A percentile compares a stretch with the other conserved stretches of the same genome.
Conservation (phyloP, 2,329 filamentous ascomycete genomes). For the Aspergillus hiratsukae region DNA sequence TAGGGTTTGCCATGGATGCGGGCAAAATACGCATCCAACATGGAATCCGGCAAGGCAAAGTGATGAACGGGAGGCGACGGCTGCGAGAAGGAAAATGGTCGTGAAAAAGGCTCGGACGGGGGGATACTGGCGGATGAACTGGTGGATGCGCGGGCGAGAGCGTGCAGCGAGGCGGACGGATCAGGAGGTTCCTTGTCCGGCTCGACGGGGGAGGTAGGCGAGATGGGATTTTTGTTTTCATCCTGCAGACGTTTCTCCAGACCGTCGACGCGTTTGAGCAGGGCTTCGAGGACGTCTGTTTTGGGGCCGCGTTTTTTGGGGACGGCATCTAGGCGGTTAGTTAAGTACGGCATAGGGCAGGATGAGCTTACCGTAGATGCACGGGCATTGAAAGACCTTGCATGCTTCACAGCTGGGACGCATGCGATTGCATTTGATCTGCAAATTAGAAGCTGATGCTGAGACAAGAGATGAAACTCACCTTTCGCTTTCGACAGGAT, state of each 20-base stretch:
- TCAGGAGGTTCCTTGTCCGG: slow-evolving; percentile 4
- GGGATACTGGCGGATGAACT: not conserved
- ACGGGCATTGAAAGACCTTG: slow-evolving; percentile 81
- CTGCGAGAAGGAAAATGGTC: slow-evolving; percentile 8
- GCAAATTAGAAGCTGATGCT: slow-evolving; percentile 1
- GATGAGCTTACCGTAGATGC: slow-evolving; percentile 67
- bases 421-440: slow-evolving; percentile 86
- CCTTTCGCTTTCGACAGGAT: slow-evolving; percentile 88
- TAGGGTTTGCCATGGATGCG: slow-evolving; percentile 79
- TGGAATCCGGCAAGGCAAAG: slow-evolving; percentile 53
- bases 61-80: slow-evolving; percentile 39
- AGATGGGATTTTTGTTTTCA: slow-evolving; percentile 47
- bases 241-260: slow-evolving; percentile 75
- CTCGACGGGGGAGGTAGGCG: slow-evolving; percentile 40
- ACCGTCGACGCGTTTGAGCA: slow-evolving; percentile 80
- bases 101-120: slow-evolving; percentile 7
- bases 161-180: slow-evolving; percentile 9
- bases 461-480: slow-evolving; percentile 36
- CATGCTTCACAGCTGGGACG: slow-evolving; percentile 84
- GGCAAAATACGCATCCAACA: slow-evolving; percentile 75
- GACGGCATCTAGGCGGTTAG: slow-evolving; percentile 63
- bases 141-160: slow-evolving; percentile 2
- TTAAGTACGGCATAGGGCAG: not conserved
- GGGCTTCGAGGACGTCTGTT: slow-evolving; percentile 79
- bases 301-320: slow-evolving; percentile 89